phyloP scores from a whole-genome alignment of 2,329 filamentous ascomycete genomes.

The Nemania diffusa region DNA sequence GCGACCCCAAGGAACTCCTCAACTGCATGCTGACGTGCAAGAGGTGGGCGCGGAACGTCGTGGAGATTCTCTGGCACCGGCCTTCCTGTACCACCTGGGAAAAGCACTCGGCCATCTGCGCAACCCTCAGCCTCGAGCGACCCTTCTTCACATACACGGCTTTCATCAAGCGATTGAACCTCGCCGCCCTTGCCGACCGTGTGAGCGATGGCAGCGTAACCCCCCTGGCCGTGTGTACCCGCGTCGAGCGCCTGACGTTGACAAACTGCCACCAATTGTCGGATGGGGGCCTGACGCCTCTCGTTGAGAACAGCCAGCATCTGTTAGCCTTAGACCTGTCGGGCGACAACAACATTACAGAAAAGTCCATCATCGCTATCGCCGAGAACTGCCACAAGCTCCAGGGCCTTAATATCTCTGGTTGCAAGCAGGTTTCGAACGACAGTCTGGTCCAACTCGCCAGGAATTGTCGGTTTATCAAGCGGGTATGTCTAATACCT shows the following conservation, averaged over 20 bases:
- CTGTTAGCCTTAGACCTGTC: conserved; percentile 92
- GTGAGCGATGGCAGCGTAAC: conserved; percentile 91
- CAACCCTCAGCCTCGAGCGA: conserved; percentile 75
- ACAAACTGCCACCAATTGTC: conserved; percentile 89
- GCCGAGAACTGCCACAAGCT: conserved; percentile 84
- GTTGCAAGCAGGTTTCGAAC: conserved; percentile 85
- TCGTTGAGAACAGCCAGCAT: conserved; percentile 81
- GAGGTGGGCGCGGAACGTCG: conserved; percentile 90
- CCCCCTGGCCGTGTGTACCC: conserved; percentile 84
- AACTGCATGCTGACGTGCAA: conserved; percentile 95
- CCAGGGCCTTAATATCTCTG: conserved; percentile 92
- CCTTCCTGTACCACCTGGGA: conserved; percentile 89
- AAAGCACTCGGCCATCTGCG: conserved; percentile 82
- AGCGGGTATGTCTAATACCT: conserved; percentile 69
- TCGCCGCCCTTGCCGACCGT: conserved; percentile 78
- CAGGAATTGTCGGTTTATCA: conserved; percentile 84
- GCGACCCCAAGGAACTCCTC: conserved; percentile 78
- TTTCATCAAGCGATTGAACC: conserved; percentile 90
- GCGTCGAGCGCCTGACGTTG: conserved; percentile 90
- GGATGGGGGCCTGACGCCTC: conserved; percentile 81
- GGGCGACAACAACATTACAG: conserved; percentile 71
- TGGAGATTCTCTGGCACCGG: conserved; percentile 93
- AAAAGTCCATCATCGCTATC: conserved; percentile 63
- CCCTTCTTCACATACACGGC: conserved; percentile 90
- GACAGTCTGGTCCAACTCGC: conserved; percentile 85